Percentiles rank a stretch among this genome's conserved stretches.
Evolutionary conservation across 2,329 filamentous ascomycete genomes (phyloP).

Genomic region (Diplodia intermedia): DNA sequence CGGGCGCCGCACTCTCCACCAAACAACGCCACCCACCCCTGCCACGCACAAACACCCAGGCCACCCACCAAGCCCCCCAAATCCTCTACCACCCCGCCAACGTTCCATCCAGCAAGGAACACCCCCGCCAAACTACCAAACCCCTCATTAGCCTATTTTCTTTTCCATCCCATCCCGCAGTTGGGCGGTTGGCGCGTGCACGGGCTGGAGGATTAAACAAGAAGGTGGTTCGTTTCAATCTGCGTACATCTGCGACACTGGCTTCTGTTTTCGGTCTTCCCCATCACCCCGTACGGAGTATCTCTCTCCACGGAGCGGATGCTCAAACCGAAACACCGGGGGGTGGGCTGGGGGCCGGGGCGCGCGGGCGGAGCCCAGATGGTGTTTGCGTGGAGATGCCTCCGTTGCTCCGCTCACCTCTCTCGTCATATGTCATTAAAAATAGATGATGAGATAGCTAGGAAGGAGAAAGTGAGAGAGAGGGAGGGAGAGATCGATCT

Average conservation of each 20-base stretch:
- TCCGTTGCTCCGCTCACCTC: too few relatives aligned
- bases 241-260: constrained; percentile 1
- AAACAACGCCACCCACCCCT: not conserved
- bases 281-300: not conserved
- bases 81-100: not conserved
- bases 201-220: not conserved
- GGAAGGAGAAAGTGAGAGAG: too few relatives aligned
- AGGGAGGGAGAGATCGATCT: too few relatives aligned
- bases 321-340: not conserved
- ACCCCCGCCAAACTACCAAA: not conserved
- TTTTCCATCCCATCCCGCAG: not conserved
- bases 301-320: not conserved
- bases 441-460: too few relatives aligned
- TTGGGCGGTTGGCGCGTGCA: not conserved
- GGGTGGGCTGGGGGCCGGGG: too few relatives aligned
- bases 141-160: not conserved
- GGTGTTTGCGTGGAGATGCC: too few relatives aligned
- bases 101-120: not conserved
- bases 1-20: not conserved
- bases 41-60: not conserved
- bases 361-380: too few relatives aligned
- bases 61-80: not conserved
- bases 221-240: not conserved
- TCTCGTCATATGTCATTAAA: too few relatives aligned
- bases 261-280: not conserved